Base-by-base conservation (phyloP, 2,329 filamentous ascomycete genomes). In the Phoma sp. region DNA sequence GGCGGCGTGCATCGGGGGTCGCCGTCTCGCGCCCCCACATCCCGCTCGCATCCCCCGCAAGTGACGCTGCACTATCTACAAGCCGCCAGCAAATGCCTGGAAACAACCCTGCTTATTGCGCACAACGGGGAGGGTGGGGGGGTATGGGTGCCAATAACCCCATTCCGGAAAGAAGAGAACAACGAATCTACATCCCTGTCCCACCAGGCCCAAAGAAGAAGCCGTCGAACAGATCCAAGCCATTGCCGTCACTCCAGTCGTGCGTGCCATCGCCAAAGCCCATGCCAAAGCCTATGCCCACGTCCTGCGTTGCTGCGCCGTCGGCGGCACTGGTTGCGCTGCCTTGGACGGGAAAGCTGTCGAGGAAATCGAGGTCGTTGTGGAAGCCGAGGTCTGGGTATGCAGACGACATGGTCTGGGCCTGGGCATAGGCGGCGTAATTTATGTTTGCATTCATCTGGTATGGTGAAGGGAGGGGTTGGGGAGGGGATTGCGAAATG, bases 151-250 rank as follows among this genome's bases (percentile, higher is more conserved):
- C 18, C 18, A 18, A 18, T 18, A 18, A 18, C 18, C 18, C 18
- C 18, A 18, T 18, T 2, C 2, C 18, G 18, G 18, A 18, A 18
- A 18, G 18, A 18, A 18, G 18, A 18, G 18, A 18, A 18, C n/a
- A 13, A 24, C 2, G 7, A 4, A 22, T 5, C 14, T 13, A 65
- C 59, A 59, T 59, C 1, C 64, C 64, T 25, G 60, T 63, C 27
- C 64, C 64, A 0, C 64, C 64, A 1, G 61, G 61, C 2, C 66
- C 67, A 25, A 69, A 69, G 52, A 69, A 69, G 69, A 90, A 90
- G 0, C 86, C 85, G 67, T 90, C 88, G 72, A 91, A 90, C 10
- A 81, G 56, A 68, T 82, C 79, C 32, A 79, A 66, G 6, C 74
- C 72, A 47, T 70, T 72, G 1, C 73, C 75, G 49, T 77, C 75